Base-by-base conservation (phyloP, 495 filamentous ascomycete species). In the Recurvomyces mirabilis region DNA sequence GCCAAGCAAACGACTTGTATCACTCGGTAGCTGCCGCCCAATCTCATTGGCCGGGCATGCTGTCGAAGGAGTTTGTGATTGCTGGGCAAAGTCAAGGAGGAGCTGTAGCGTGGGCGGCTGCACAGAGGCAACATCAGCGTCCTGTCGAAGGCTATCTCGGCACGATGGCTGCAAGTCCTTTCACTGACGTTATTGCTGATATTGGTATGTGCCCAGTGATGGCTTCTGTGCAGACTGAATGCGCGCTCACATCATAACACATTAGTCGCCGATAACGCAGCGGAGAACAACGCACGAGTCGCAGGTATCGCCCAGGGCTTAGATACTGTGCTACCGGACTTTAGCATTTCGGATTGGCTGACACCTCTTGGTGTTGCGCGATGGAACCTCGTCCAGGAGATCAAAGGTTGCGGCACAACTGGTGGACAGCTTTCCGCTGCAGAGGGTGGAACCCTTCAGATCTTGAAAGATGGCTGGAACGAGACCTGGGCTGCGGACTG, bases 51-150 rank as follows among this genome's bases (percentile, higher is more conserved):
- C 54, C 62, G 0, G 43, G 51, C 45, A 6, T 28, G 3, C 52
- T 68, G 10, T 58, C 56, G n/a, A 28, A 43, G 3, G 41, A 60
- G 4, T 76, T 70, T 46, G 64, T 69, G 1, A 46, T 55, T 0
- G 56, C 71, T 19, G 72, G 72, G 0, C 71, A 74, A 41, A 68
- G 62, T 21, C 67, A 73, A 52, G 69, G 70, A 0, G 72, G 68
- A 10, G 63, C 64, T 0, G 64, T 62, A 0, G 64, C 65, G 3
- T 73, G 68, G 69, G 58, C 49, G 6, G 52, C 60, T 10, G 68
- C 69, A 3, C 60, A 73, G 51, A 57, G 61, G 9, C 56, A 65
- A 25, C 57, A 49, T n/a, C 24, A 38, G 2, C 30, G 42, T 2
- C 53, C 65, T 5, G 47, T 57, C 0, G 11, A 46, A 4, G 67